Conservation (phyloP, 2,329 filamentous ascomycete genomes). For the Delphinella strobiligena region DNA sequence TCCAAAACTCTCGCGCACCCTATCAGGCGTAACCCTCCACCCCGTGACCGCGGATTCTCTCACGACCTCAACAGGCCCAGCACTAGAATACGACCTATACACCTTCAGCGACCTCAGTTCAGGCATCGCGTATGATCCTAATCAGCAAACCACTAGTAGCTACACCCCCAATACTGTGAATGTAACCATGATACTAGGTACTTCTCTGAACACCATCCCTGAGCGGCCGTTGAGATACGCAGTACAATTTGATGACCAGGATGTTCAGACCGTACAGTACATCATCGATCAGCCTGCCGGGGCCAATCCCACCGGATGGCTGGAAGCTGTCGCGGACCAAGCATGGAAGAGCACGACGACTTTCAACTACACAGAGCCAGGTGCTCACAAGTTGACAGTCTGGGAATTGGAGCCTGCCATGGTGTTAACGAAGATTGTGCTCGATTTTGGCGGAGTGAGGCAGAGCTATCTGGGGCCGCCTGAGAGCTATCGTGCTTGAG, state of each 20-base stretch:
- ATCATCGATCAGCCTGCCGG: conserved; percentile 16
- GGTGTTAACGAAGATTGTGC: conserved; percentile 25
- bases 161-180: conserved; percentile 27
- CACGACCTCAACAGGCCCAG: conserved; percentile 37
- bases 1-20: conserved; percentile 44
- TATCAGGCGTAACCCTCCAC: conserved; percentile 45
- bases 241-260: conserved; percentile 20
- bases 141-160: conserved; percentile 23
- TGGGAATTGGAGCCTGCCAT: conserved; percentile 36
- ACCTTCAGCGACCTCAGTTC: conserved; percentile 41
- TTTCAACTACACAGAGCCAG: conserved; percentile 20
- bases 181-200: conserved; percentile 16
- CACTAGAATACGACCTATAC: conserved; percentile 50
- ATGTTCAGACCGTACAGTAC: conserved; percentile 15
- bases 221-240: conserved; percentile 24
- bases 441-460: conserved; percentile 22
- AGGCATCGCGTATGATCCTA: conserved; percentile 14
- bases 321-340: conserved; percentile 35
- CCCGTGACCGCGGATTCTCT: conserved; percentile 42
- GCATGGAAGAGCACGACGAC: conserved; percentile 38
- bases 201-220: conserved; percentile 18
- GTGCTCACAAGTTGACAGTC: conserved; percentile 31
- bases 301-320: conserved; percentile 35
- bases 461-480: conserved; percentile 24
- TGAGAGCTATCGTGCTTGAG: conserved; percentile 19